A percentile compares a stretch with the other conserved stretches of the same genome.
phyloP scores from a whole-genome alignment of 2,329 filamentous ascomycete species.

The Phaeophleospora eucalypticola region DNA sequence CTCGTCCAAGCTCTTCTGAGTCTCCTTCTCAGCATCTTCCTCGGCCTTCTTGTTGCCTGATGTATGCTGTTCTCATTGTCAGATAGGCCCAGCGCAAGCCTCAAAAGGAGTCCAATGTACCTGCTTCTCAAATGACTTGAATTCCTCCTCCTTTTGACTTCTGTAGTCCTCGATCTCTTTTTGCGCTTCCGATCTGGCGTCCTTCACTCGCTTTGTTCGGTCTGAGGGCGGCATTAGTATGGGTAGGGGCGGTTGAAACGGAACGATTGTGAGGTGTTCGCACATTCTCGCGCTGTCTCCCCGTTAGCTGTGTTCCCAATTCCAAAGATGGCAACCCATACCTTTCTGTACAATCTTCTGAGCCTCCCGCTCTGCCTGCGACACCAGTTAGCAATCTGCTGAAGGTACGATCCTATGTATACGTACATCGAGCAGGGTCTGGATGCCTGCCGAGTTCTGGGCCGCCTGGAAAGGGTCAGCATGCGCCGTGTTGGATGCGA shows the following conservation, averaged over 20 bases:
- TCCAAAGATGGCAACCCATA: slow-evolving; percentile 39
- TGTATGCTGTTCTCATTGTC: slow-evolving; percentile 62
- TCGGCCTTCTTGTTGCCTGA: slow-evolving; percentile 77
- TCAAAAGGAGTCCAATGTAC: slow-evolving; percentile 35
- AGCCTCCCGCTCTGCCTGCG: slow-evolving; percentile 90
- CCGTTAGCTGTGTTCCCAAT: slow-evolving; percentile 40
- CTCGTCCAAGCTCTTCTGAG: slow-evolving; percentile 73
- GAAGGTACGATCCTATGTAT: slow-evolving; percentile 2
- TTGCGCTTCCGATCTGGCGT: slow-evolving; percentile 92
- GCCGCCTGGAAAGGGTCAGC: slow-evolving; percentile 64
- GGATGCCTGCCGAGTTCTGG: slow-evolving; percentile 97
- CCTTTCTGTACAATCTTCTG: slow-evolving; percentile 99
- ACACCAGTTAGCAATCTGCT: slow-evolving; percentile 33
- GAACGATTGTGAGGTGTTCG: slow-evolving; percentile 17
- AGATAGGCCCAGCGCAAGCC: neutral
- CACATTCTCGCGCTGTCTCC: slow-evolving; percentile 84
- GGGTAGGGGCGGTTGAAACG: slow-evolving; percentile 9
- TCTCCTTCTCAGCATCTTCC: slow-evolving; percentile 71
- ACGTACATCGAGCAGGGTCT: slow-evolving; percentile 95
- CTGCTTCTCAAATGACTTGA: slow-evolving; percentile 87
- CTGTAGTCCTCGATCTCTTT: slow-evolving; percentile 96
- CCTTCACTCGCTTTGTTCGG: slow-evolving; percentile 95
- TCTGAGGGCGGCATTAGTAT: slow-evolving; percentile 47
- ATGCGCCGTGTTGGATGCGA: too few relatives aligned
- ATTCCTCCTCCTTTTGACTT: slow-evolving; percentile 85